Evolutionary conservation across 2,329 filamentous ascomycete species (phyloP).

Genomic region (Coniella vitis): DNA sequence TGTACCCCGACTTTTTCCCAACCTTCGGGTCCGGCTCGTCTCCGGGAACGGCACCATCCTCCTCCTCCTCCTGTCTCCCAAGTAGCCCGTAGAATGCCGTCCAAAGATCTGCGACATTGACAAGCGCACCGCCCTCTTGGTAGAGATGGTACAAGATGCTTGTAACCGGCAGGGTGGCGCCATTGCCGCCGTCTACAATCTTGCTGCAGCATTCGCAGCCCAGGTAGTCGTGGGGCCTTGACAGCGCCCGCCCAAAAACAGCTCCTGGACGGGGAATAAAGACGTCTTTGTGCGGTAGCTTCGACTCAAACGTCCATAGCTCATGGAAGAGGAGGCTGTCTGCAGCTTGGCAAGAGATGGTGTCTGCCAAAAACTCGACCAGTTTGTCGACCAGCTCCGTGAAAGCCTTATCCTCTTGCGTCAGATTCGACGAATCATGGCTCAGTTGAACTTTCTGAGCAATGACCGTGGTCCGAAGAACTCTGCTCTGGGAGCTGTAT

Average conservation of each 20-base stretch:
- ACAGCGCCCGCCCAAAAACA: constrained; percentile 64
- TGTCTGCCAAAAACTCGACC: constrained; percentile 38
- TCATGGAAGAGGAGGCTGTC: constrained; percentile 57
- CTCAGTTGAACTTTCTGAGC: constrained; percentile 77
- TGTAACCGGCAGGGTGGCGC: constrained; percentile 59
- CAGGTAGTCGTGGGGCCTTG: constrained; percentile 70
- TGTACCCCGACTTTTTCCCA: constrained; percentile 18
- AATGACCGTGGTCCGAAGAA: constrained; percentile 69
- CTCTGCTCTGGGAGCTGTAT: constrained; percentile 64
- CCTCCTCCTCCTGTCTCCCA: constrained; percentile 31
- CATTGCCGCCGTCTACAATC: constrained; percentile 39
- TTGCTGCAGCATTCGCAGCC: constrained; percentile 61
- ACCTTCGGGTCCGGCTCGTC: too few species aligned
- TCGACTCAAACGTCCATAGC: constrained; percentile 68
- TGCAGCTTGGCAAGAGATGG: constrained; percentile 30
- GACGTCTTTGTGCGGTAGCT: constrained; percentile 62
- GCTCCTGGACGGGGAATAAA: constrained; percentile 68
- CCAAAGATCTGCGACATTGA: constrained; percentile 78
- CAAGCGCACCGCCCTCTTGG: constrained; percentile 65
- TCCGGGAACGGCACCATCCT: constrained; percentile 33
- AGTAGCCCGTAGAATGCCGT: constrained; percentile 64
- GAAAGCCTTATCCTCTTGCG: constrained; percentile 63
- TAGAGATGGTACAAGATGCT: constrained; percentile 74
- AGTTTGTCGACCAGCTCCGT: constrained; percentile 57
- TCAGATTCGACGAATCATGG: constrained; percentile 64